Evolutionary conservation across 768 basidiomycete species (phyloP), one percentile per base, ranked within the genome.

Genomic region (Phlegmacium glaucopus): DNA sequence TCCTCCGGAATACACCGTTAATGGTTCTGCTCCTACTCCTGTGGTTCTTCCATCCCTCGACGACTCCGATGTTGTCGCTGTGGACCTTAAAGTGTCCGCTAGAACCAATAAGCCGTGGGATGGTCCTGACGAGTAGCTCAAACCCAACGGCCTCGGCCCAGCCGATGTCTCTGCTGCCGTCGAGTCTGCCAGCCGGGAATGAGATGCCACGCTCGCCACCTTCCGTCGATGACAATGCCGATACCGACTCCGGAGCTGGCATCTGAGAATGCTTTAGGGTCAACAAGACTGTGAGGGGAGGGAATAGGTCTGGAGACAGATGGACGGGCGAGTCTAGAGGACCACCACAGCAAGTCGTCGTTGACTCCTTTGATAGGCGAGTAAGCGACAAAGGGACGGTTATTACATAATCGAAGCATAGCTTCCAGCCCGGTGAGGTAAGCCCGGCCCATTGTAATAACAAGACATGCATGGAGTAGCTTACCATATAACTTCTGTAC

Each of bases 61-160:
- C 53, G 8, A 72, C 63, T 2, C 67, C 64, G 32, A 49, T 52
- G 54, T 71, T 72, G 56, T 72, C 66, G 1, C 68, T 59, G 34
- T 55, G 58, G n/a, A n/a, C n/a, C n/a, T n/a, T n/a, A n/a, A 65
- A 44, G 54, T 59, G 47, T 22, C 61, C 45, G 7, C 13, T 4
- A 2, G 8, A 8, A 13, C 4, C 45, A 7, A 6, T 27, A 9
- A 12, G 25, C 17, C 12, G 42, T 22, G 16, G 9, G 4, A 47
- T 50, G 1, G 58, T 40, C 0, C 10, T 39, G 28, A 66, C 48
- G 32, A 75, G 67, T 11, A 74, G 50, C 28, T 74, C 61, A 45
- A 78, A 68, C 0, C 68, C 67, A 6, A 75, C 48, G 0, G 68
- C 68, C 49, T 79, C 72, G 0, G 72, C 73, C 74, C 75, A 78